These are phyloP conservation scores for Epichloe sibirici DNA, from an alignment of 2,329 filamentous ascomycete species.

Conservation along the genomic window DNA sequence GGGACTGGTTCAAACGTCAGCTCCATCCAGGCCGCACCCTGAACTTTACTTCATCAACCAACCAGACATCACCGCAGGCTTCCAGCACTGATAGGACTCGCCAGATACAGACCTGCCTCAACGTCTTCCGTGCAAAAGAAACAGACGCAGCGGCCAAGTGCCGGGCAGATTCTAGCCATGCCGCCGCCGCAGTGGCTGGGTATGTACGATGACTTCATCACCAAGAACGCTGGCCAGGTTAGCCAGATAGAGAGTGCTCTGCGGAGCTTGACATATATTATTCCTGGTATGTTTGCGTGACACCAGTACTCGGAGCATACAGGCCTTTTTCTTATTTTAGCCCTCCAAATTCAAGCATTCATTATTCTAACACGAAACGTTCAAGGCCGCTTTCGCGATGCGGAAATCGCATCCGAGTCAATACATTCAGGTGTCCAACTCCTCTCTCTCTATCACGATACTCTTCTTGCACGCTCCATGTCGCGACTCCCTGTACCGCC, in stretches of 20 bases:
- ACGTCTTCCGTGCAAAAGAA: too few species aligned
- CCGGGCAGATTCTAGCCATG: constrained; percentile 6
- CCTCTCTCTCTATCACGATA: constrained; percentile 86
- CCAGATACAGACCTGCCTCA: too few species aligned
- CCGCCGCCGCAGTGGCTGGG: constrained; percentile 55
- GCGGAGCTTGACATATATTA: constrained; percentile 88
- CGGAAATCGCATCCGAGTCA: constrained; percentile 88
- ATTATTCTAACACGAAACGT: not conserved
- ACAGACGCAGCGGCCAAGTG: not conserved
- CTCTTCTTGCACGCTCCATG: constrained; percentile 57
- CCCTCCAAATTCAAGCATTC: not conserved
- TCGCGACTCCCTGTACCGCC: constrained; percentile 45
- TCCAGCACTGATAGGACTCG: too few species aligned
- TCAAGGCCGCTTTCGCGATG: constrained; percentile 70
- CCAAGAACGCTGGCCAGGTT: constrained; percentile 86
- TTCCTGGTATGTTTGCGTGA: constrained; percentile 49
- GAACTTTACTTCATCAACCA: too few species aligned
- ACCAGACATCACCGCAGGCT: too few species aligned
- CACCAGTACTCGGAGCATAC: too few species aligned
- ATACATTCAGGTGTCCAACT: constrained; percentile 82
- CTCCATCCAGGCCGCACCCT: too few species aligned
- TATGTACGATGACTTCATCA: constrained; percentile 81
- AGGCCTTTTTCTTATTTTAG: not conserved
- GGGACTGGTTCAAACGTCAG: too few species aligned
- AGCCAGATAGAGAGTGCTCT: constrained; percentile 91